These are phyloP conservation scores for Monosporozyma aerobia DNA, from an alignment of 805 yeast species.

Conservation along the genomic window DNA sequence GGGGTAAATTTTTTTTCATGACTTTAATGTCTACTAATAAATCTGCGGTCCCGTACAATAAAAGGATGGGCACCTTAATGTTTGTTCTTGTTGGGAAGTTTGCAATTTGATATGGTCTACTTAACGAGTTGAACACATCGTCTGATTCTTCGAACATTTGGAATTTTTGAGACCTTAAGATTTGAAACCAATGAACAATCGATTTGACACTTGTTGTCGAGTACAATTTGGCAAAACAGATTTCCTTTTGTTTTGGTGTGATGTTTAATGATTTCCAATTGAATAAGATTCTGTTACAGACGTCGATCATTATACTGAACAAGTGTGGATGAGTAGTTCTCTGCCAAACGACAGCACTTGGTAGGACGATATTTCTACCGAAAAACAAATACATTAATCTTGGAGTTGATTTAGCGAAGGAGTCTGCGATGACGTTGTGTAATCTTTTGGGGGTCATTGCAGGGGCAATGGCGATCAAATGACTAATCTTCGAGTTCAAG, in stretches of 20 bases:
- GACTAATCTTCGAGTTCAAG: constrained; percentile 45
- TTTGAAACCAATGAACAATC: constrained; percentile 95
- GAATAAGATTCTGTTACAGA: constrained; percentile 57
- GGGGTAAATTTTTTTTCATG: constrained; percentile 62
- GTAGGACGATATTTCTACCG: constrained; percentile 65
- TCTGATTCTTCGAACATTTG: constrained; percentile 78
- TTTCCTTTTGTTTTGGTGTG: constrained; percentile 57
- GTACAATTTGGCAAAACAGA: constrained; percentile 80
- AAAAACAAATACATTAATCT: constrained; percentile 58
- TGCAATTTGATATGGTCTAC: constrained; percentile 30
- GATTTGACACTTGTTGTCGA: constrained; percentile 87
- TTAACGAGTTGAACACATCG: constrained; percentile 30
- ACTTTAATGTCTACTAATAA: constrained; percentile 79
- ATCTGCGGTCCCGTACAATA: constrained; percentile 74
- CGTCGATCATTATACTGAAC: constrained; percentile 49
- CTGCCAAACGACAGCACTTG: constrained; percentile 75
- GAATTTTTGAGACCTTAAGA: constrained; percentile 63
- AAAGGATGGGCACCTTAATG: constrained; percentile 60
- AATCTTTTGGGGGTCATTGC: constrained; percentile 89
- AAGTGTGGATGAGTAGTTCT: constrained; percentile 29
- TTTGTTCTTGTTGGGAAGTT: constrained; percentile 52
- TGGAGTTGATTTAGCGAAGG: constrained; percentile 70
- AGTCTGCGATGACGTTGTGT: constrained; percentile 64
- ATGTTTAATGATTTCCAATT: constrained; percentile 76
- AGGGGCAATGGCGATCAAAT: constrained; percentile 80